Evolutionary conservation across 768 basidiomycete genomes (phyloP), one percentile per base, ranked within the genome.

Genomic region (Neoboletus brunneissimus): DNA sequence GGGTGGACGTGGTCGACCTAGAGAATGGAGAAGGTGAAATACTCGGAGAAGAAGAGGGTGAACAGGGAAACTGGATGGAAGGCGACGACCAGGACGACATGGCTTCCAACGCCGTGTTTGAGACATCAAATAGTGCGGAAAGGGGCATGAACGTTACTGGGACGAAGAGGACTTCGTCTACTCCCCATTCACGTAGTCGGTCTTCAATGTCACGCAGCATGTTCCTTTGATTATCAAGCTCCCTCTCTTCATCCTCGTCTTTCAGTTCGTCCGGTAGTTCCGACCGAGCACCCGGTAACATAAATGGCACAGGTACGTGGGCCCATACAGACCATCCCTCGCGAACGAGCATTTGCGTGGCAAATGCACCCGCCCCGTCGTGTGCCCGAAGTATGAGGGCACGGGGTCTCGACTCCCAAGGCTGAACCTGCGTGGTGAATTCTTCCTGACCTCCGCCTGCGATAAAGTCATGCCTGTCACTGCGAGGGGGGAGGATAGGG

Each of bases 261-360:
- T 57, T 61, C 32, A 67, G 56, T 46, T 66, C 72, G 9, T 76
- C 72, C 3, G 64, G 68, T 67, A 54, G 64, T 74, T 38, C 79
- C 74, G 27, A 79, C 72, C 57, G 61, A 49, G 49, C 59, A 27
- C 58, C 76, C 57, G 65, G 67, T 18, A 65, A 61, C 72, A 53
- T 68, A 58, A 63, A 79, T 51, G 59, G 71, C 48, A 60, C 70
- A 7, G 74, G 78, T 8, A 85, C 77, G 55, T 94, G 90, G 5
- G 88, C 90, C 55, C 82, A 87, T 11, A 96, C 86, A 20, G 81
- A 76, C 77, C 89, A 90, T 3, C 89, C 89, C 9, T 79, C 76
- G 16, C 75, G 71, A 4, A 81, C 80, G 43, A 97, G 80, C 79
- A 92, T 86, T 68, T 93, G 90, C 16, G 84, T 83, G 4, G 86